These are phyloP conservation scores for Brasenia schreberi DNA, from an alignment of 164 flowering plant genomes.

Conservation along the genomic window DNA sequence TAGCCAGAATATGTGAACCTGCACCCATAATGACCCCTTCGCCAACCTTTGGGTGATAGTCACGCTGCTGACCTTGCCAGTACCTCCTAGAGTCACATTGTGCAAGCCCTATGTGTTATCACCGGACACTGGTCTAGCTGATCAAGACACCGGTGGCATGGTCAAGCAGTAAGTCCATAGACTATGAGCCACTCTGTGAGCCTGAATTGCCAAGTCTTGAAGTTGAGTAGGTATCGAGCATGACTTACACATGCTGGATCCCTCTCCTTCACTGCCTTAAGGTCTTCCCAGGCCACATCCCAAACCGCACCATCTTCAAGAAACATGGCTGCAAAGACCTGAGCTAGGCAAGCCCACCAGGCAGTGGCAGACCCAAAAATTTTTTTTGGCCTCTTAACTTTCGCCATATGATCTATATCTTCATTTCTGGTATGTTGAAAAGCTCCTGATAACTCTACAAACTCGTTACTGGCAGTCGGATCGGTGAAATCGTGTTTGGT, in stretches of 20 bases:
- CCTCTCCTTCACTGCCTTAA: slow-evolving; percentile 48
- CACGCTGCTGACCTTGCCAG: slow-evolving; percentile 58
- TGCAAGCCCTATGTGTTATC: slow-evolving; percentile 60
- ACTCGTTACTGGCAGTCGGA: background rate
- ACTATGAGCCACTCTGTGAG: slow-evolving; percentile 54
- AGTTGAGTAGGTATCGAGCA: slow-evolving; percentile 56
- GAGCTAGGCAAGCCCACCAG: slow-evolving; percentile 29
- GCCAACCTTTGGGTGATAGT: slow-evolving; percentile 77
- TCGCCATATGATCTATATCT: slow-evolving; percentile 26
- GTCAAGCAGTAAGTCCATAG: slow-evolving; percentile 58
- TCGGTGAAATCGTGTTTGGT: background rate
- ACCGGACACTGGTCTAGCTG: slow-evolving; percentile 71
- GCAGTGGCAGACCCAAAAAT: slow-evolving; percentile 6
- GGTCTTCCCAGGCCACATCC: slow-evolving; percentile 28
- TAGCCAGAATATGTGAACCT: slow-evolving; percentile 57
- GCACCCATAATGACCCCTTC: slow-evolving; percentile 81
- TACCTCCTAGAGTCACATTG: slow-evolving; percentile 69
- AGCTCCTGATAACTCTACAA: background rate
- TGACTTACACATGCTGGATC: slow-evolving; percentile 69
- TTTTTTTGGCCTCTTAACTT: slow-evolving; percentile 12
- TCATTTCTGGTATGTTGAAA: background rate
- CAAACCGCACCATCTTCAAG: slow-evolving; percentile 23
- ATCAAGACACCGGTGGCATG: slow-evolving; percentile 76
- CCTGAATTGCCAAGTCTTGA: slow-evolving; percentile 62
- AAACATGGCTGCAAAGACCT: slow-evolving; percentile 29